Conservation (phyloP, 2,329 filamentous ascomycete species). For the Epichloe uncinata region DNA sequence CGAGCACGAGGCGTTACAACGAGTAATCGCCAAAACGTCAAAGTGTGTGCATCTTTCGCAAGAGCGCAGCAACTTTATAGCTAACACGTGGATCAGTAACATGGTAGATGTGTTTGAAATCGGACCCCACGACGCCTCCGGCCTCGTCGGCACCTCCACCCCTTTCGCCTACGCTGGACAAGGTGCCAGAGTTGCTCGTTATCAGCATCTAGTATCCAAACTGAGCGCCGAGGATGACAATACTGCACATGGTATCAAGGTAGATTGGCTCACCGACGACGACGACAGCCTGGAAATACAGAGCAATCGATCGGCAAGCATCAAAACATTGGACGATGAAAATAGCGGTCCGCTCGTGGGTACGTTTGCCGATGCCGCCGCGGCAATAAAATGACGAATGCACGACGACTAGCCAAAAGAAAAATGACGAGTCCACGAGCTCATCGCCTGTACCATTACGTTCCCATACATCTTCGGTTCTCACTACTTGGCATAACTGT, state of each 20-base stretch:
- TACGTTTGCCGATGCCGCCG: conserved; percentile 47
- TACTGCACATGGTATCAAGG: conserved; percentile 28
- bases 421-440: neutral
- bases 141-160: conserved; percentile 21
- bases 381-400: conserved; percentile 29
- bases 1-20: conserved; percentile 50
- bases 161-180: conserved; percentile 39
- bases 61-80: neutral
- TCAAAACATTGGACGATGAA: conserved; percentile 21
- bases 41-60: conserved; percentile 32
- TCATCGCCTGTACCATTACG: neutral
- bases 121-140: conserved; percentile 34
- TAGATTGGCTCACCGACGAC: conserved; percentile 44
- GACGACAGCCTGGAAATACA: conserved; percentile 31
- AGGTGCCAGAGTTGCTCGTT: conserved; percentile 42
- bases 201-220: conserved; percentile 49
- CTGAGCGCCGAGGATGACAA: conserved; percentile 34
- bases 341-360: conserved; percentile 36
- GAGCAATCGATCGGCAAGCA: conserved; percentile 21
- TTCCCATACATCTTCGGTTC: neutral
- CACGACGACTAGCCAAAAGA: neutral
- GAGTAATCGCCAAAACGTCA: conserved; percentile 50
- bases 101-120: conserved; percentile 58
- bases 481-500: no score
- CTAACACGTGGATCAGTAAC: conserved; percentile 31